phyloP scores from a whole-genome alignment of 2,329 filamentous ascomycete genomes.

The Aspergillus alliaceus region DNA sequence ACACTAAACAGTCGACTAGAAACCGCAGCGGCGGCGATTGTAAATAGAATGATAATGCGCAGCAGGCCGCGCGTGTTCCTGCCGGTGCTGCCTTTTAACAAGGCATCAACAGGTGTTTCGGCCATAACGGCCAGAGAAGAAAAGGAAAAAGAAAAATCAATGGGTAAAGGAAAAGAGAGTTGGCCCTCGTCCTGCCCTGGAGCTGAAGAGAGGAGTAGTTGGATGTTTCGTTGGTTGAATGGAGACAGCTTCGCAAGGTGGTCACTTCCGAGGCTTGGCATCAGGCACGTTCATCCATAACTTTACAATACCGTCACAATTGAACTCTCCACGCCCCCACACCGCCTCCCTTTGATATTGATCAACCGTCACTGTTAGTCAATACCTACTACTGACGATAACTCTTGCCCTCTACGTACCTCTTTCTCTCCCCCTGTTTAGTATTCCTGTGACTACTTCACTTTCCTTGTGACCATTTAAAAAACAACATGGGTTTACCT shows the following conservation, averaged over 20 bases:
- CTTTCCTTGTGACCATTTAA: neutral
- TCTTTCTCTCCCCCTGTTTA: neutral
- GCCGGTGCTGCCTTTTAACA: constrained; percentile 76
- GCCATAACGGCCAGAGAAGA: constrained; percentile 45
- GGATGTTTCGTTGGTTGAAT: constrained; percentile 18
- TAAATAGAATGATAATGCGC: constrained; percentile 81
- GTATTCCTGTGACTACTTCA: neutral
- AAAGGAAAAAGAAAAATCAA: constrained; percentile 32
- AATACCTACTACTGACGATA: neutral
- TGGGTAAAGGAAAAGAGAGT: constrained; percentile 27
- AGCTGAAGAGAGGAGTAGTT: constrained; percentile 22
- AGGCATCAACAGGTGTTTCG: constrained; percentile 50
- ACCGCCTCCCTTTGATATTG: neutral
- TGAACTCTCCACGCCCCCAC: neutral
- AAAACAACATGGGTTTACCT: constrained; percentile 29
- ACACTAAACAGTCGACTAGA: constrained; percentile 96
- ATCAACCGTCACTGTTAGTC: neutral
- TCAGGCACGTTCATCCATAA: constrained; percentile 16
- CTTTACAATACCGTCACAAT: constrained; percentile 1
- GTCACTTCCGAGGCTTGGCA: constrained; percentile 44
- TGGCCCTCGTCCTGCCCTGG: constrained; percentile 17
- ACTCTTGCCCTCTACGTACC: neutral
- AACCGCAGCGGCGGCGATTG: constrained; percentile 89
- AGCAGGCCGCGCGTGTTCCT: constrained; percentile 82
- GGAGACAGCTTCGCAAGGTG: constrained; percentile 42